Conservation (phyloP, 2,329 filamentous ascomycete species). For the Aspergillus latus region DNA sequence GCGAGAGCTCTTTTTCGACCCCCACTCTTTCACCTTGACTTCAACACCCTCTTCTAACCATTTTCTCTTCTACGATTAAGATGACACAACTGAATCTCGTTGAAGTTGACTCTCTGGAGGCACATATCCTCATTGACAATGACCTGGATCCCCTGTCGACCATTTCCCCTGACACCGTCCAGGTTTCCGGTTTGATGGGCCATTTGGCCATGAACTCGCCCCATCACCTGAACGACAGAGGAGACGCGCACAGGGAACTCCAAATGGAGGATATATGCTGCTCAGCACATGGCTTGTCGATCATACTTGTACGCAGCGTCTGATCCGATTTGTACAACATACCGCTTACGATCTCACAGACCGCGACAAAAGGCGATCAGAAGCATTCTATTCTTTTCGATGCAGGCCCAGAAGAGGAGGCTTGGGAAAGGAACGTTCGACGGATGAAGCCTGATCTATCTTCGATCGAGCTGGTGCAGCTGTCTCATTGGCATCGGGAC, state of each 20-base stretch:
- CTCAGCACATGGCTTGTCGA: constrained; percentile 55
- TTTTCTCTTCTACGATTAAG: background rate
- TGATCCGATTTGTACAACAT: background rate
- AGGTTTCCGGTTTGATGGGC: constrained; percentile 45
- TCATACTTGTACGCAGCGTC: constrained; percentile 47
- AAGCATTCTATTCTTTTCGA: constrained; percentile 55
- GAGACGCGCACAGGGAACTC: constrained; percentile 47
- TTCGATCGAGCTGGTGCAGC: constrained; percentile 49
- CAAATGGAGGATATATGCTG: constrained; percentile 54
- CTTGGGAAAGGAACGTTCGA: constrained; percentile 52
- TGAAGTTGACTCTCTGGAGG: constrained; percentile 50
- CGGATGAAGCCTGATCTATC: constrained; percentile 46
- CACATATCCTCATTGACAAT: constrained; percentile 55
- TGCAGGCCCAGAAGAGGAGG: constrained; percentile 53
- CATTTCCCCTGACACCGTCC: constrained; percentile 45
- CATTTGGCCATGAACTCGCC: constrained; percentile 42
- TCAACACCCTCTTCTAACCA: background rate
- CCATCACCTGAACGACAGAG: constrained; percentile 37
- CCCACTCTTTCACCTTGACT: background rate
- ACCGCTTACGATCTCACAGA: constrained; percentile 33
- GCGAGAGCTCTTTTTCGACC: background rate
- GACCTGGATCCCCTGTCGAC: constrained; percentile 56
- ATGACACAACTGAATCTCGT: constrained; percentile 26
- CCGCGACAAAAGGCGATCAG: constrained; percentile 45
- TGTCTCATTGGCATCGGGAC: constrained; percentile 58